Conservation (phyloP, 2,329 filamentous ascomycete genomes). For the Sporothrix phasma region DNA sequence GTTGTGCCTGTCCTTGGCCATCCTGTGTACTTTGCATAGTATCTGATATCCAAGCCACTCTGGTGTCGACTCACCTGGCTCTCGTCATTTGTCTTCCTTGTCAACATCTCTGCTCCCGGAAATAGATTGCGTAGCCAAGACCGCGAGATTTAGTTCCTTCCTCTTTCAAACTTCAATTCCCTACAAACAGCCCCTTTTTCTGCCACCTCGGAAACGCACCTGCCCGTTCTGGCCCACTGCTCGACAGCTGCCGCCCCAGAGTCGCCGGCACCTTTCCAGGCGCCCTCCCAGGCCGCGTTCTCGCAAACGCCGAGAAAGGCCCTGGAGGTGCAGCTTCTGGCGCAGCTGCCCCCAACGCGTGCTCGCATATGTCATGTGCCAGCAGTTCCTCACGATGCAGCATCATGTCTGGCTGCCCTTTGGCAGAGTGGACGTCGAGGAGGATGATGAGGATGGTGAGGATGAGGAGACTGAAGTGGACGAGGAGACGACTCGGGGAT, state of each 20-base stretch:
- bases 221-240: background rate
- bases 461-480: too few relatives aligned
- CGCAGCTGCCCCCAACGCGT: constrained; percentile 26
- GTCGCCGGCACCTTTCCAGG: background rate
- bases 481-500: background rate
- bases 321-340: background rate
- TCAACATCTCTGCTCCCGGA: background rate
- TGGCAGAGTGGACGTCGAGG: background rate
- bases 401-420: background rate
- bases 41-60: too few relatives aligned
- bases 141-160: background rate
- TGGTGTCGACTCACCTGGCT: background rate
- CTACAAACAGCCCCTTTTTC: background rate
- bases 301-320: too few relatives aligned
- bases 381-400: constrained; percentile 33
- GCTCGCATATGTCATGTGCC: constrained; percentile 45
- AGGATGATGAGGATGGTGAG: background rate
- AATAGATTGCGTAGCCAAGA: background rate
- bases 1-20: too few relatives aligned
- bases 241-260: background rate
- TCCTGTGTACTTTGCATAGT: too few relatives aligned
- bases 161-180: background rate
- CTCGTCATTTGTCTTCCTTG: background rate
- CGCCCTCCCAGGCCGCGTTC: background rate
- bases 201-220: background rate